These are phyloP conservation scores for Peronospora tabacina DNA, from an alignment of 352 stramenopile species.

Conservation along the genomic window DNA sequence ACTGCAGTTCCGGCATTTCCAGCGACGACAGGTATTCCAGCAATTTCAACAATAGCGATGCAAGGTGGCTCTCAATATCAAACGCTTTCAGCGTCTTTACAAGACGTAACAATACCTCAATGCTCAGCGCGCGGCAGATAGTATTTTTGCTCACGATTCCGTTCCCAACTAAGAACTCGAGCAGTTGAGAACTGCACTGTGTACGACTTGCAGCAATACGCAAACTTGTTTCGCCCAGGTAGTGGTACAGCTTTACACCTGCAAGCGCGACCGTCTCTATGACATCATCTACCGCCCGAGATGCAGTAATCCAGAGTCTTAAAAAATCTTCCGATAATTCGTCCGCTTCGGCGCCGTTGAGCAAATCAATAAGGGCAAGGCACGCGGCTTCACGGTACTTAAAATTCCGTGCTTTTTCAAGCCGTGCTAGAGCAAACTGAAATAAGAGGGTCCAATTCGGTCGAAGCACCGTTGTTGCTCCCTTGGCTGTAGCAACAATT, in stretches of 20 bases:
- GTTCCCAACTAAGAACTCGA: slow-evolving; percentile 58
- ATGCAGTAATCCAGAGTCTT: slow-evolving; percentile 55
- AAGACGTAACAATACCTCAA: slow-evolving; percentile 65
- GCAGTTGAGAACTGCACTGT: slow-evolving; percentile 38
- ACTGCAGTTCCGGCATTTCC: slow-evolving; percentile 78
- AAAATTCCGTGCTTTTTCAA: slow-evolving; percentile 67
- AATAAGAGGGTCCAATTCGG: slow-evolving; percentile 51
- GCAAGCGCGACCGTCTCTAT: slow-evolving; percentile 57
- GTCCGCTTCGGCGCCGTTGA: slow-evolving; percentile 45
- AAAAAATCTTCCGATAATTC: slow-evolving; percentile 44
- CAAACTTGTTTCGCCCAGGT: slow-evolving; percentile 63
- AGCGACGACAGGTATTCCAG: slow-evolving; percentile 77
- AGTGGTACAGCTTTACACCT: slow-evolving; percentile 69
- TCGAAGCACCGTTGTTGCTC: slow-evolving; percentile 44
- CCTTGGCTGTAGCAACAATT: slow-evolving; percentile 15
- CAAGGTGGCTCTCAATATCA: slow-evolving; percentile 50
- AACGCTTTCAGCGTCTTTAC: slow-evolving; percentile 51
- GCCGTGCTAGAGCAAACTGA: slow-evolving; percentile 43
- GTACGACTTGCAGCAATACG: slow-evolving; percentile 48
- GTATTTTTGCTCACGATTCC: slow-evolving; percentile 69
- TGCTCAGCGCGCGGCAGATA: slow-evolving; percentile 53
- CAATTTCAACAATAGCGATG: slow-evolving; percentile 50
- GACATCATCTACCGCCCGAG: slow-evolving; percentile 71
- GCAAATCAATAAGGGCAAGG: slow-evolving; percentile 48
- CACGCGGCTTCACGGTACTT: slow-evolving; percentile 77